These are phyloP conservation scores for Entomortierella parvispora DNA, from an alignment of 192 early-diverging fungal species.

Conservation along the genomic window DNA sequence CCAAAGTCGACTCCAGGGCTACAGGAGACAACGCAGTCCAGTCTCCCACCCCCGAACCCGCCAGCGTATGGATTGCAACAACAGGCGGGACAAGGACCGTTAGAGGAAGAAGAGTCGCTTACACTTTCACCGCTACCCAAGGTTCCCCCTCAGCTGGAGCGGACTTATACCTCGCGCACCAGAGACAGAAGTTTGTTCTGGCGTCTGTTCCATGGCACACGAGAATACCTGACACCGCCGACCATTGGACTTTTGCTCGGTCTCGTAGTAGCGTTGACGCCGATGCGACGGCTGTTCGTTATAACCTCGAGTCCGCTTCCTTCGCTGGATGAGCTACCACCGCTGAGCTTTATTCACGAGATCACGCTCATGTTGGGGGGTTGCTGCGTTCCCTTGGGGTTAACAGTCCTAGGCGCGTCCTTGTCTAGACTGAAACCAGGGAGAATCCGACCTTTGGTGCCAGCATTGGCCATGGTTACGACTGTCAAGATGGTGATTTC, in stretches of 20 bases:
- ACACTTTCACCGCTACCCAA: no score
- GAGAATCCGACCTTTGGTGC: constrained; percentile 36
- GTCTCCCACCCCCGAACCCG: no score
- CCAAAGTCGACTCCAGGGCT: no score
- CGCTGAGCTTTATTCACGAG: constrained; percentile 37
- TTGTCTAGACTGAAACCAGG: constrained; percentile 41
- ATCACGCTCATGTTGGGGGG: constrained; percentile 38
- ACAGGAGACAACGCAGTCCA: no score
- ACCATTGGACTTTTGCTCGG: constrained; percentile 38
- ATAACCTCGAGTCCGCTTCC: constrained; percentile 12
- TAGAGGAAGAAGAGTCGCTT: no score
- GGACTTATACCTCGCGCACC: no score
- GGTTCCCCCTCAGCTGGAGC: no score
- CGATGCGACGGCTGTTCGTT: constrained; percentile 15
- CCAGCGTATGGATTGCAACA: no score
- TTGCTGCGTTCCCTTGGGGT: constrained; percentile 33
- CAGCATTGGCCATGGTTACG: constrained; percentile 29
- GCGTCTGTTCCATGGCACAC: constrained; percentile 18
- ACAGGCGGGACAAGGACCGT: no score
- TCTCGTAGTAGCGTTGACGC: constrained; percentile 23
- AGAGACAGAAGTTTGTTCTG: no score
- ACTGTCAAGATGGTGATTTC: constrained; percentile 28
- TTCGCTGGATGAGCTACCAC: constrained; percentile 34
- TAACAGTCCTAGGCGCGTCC: constrained; percentile 38
- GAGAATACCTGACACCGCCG: constrained; percentile 41